Base-by-base conservation (phyloP, 768 basidiomycete species). In the Cytidiella melzeri region DNA sequence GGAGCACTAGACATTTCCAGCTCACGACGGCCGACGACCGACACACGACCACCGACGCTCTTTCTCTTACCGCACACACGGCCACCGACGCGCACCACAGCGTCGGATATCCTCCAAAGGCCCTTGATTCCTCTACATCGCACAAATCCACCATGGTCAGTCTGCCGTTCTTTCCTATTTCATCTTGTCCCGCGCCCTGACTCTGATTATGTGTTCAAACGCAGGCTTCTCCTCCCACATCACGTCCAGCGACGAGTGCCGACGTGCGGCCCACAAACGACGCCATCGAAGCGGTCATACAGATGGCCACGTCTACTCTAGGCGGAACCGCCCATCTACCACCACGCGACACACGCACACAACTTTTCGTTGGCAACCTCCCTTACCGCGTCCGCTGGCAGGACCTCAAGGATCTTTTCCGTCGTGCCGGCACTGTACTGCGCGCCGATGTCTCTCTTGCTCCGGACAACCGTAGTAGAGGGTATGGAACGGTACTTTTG, bases 361-460 rank as follows among this genome's bases (percentile, higher is more conserved):
- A 97, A 69, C 76, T 99, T 5, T 98, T 95, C 61, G 89, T 98
- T 21, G 93, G 92, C 54, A 99, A 99, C 67, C 80, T 99, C 21
- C 96, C 96, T 0, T 98, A 95, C 68, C 77, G 95, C 53, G 94
- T 97, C 34, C 83, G 96, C 48, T 99, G 96, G 96, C 96, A 99
- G 71, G 96, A 99, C 71, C 79, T 99, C 54, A 98, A 99, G 60
- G 95, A 99, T 65, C 80, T 99, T 45, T 97, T 99, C 67, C 82
- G 95, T 30, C 87, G 90, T 56, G 90, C 95, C 5, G 96, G 96
- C 37, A 96, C 67, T 1, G 67, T 69, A 37, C 64, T 83, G 3
- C 67, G 80, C 20, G 79, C 80, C 6, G 72, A 75, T 54, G 74
- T 76, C 53, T 68, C 69, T 18, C 62, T 77, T 5, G 73, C 89